Base-by-base conservation (phyloP, 305 asterid genomes). In the Ilex paraguariensis region DNA sequence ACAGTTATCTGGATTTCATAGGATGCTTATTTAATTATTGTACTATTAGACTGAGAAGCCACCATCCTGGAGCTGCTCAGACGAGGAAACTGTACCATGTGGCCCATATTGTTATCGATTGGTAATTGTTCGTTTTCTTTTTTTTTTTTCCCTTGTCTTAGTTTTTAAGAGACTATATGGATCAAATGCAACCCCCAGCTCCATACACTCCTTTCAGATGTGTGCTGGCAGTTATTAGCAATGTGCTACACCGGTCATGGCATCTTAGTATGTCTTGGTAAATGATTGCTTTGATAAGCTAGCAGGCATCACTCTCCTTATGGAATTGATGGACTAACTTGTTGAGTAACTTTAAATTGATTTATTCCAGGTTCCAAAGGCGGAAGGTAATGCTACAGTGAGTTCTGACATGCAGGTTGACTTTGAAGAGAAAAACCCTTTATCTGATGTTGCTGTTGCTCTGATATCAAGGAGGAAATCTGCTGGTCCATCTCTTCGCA, bases 1-100 rank as follows among this genome's bases (percentile, higher is more conserved):
- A 7, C 50, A 5, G 53, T 10, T 17, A 6, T 52, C 12, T 7
- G n/a, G 31, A 52, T 7, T 14, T 7, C 10, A 7, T 52, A 52
- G 53, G 16, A 36, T 36, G 42, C 9, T 36, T 8, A 36, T 36
- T 36, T 36, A 36, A 4, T 36, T 8, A 36, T 36, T 36, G 7
- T 36, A 36, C n/a, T n/a, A 68, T 68, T 73, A 94, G 97, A 87
- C 73, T 65, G 96, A 94, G 73, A 94, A 86, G 65, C 95, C 69
- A 62, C 61, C 60, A 50, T 62, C 81, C 60, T 75, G 82, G 87
- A 67, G 79, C 65, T 54, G 75, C 57, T 73, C 80, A 15, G 93
- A 90, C 57, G 81, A 33, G 60, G 95, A 78, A 55, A 78, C 74
- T 75, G 85, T 81, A 56, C 84, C 96, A 54, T 94, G 97, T 76